phyloP scores from a whole-genome alignment of 2,329 filamentous ascomycete genomes.

The Fusarium sp. region DNA sequence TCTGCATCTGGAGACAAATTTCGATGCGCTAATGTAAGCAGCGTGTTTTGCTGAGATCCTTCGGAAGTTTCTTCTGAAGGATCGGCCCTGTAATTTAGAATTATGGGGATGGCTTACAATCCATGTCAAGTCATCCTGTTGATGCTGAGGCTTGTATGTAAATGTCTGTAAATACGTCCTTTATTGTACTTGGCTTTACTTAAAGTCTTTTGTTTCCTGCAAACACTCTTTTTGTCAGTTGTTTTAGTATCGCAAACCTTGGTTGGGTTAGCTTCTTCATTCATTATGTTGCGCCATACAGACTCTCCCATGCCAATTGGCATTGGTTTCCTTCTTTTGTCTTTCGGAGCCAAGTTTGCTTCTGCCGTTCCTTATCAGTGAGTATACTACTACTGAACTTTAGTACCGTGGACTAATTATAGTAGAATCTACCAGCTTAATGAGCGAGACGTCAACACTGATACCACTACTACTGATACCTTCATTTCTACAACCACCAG shows the following conservation, averaged over 20 bases:
- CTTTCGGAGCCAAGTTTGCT: conserved; percentile 1
- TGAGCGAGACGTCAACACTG: neutral
- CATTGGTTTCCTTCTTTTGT: conserved; percentile 21
- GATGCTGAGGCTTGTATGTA: neutral
- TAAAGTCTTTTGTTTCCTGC: conserved; percentile 15
- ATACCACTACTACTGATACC: neutral
- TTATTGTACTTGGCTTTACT: neutral
- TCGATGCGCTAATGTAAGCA: neutral
- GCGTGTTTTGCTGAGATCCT: neutral
- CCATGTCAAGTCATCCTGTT: neutral
- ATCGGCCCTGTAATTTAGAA: neutral
- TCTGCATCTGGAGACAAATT: neutral
- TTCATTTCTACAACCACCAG: neutral
- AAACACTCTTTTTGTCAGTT: neutral
- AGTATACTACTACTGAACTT: neutral
- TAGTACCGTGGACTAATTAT: too few relatives aligned
- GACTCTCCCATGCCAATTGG: conserved; percentile 6
- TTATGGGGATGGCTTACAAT: neutral
- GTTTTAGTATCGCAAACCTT: neutral
- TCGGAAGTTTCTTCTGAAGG: neutral
- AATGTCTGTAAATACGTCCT: neutral
- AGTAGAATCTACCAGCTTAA: neutral
- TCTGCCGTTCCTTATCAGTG: conserved; percentile 14
- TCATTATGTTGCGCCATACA: conserved; percentile 26
- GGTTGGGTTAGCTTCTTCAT: conserved; percentile 16